These are phyloP conservation scores for Sphaerostilbella broomeana DNA, from an alignment of 2,329 filamentous ascomycete species.

Conservation along the genomic window DNA sequence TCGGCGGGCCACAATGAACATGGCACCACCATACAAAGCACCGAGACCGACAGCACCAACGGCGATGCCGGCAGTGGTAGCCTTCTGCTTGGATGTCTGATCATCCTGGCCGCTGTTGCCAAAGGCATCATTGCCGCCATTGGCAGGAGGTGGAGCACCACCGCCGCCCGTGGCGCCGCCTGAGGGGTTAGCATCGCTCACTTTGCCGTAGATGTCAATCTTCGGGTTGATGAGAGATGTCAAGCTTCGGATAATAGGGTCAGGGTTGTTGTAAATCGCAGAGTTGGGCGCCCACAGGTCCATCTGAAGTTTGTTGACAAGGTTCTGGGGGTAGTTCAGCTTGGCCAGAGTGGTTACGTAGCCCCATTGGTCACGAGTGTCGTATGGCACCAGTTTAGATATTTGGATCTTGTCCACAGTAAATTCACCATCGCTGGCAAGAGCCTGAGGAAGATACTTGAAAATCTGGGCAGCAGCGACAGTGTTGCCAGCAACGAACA, in stretches of 20 bases:
- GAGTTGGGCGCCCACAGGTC: conserved; percentile 67
- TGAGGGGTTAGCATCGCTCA: conserved; percentile 34
- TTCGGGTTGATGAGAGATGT: conserved; percentile 78
- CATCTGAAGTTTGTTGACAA: conserved; percentile 60
- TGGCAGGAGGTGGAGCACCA: conserved; percentile 3
- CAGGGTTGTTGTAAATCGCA: conserved; percentile 64
- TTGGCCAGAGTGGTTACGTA: conserved; percentile 73
- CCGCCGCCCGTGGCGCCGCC: conserved; percentile 14
- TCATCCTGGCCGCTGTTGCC: conserved; percentile 37
- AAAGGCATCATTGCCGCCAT: conserved; percentile 32
- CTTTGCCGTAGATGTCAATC: conserved; percentile 42
- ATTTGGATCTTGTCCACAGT: conserved; percentile 52
- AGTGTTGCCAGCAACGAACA: conserved; percentile 66
- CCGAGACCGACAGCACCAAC: conserved; percentile 72
- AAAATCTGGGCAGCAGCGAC: conserved; percentile 82
- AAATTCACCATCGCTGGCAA: conserved; percentile 59
- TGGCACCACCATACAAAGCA: conserved; percentile 83
- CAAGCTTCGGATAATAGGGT: conserved; percentile 61
- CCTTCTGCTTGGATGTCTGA: conserved; percentile 52
- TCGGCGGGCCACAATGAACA: conserved; percentile 86
- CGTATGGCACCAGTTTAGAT: conserved; percentile 66
- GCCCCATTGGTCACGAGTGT: conserved; percentile 60
- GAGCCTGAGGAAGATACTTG: conserved; percentile 63
- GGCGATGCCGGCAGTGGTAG: conserved; percentile 63
- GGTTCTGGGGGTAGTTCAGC: conserved; percentile 63